Base-by-base conservation (phyloP, 108 stramenopile genomes). In the Poteriospumella lacustris region DNA sequence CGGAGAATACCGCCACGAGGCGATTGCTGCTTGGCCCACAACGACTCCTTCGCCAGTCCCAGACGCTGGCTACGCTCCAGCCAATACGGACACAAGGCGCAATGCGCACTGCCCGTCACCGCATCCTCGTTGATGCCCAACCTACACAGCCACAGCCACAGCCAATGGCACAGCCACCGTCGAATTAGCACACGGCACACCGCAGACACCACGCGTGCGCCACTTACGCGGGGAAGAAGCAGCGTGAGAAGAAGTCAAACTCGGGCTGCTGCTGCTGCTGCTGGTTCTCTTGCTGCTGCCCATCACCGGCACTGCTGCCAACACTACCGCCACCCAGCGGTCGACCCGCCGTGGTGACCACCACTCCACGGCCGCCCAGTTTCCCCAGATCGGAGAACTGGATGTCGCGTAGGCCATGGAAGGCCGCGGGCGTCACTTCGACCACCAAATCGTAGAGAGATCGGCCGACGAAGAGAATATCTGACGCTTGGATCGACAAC, bases 101-200 rank as follows among this genome's bases (percentile, higher is more conserved):
- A 96, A 77, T 97, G 96, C 0, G 96, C 94, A 47, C 88, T 91
- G 2, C 98, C 98, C 2, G 93, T 94, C 1, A 97, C 96, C 0
- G 96, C 95, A 80, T 99, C 98, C 86, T 99, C 98, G 68, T 92
- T 86, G 34, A 99, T 94, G 12, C 96, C 96, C 31, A 87, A 15
- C 43, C 42, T 24, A 1, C 78, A 24, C 5, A 34, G 34, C 31
- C 75, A 59, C 40, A 39, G 15, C 19, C 5, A 39, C 0, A 29
- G 29, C 1, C 1, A 0, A 43, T 33, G 24, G 1, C 42, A 2
- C 28, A 42, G 42, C 1, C 34, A 1, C 19, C 43, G 12, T 28
- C 33, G 26, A 34, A 0, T 1, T 39, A n/a, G 12, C 0, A 26
- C 2, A 0, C 59, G 31, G 0, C 38, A 0, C n/a, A 33, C n/a